phyloP scores from a whole-genome alignment of 1,139 yeast species.

The Geotrichum restrictum region DNA sequence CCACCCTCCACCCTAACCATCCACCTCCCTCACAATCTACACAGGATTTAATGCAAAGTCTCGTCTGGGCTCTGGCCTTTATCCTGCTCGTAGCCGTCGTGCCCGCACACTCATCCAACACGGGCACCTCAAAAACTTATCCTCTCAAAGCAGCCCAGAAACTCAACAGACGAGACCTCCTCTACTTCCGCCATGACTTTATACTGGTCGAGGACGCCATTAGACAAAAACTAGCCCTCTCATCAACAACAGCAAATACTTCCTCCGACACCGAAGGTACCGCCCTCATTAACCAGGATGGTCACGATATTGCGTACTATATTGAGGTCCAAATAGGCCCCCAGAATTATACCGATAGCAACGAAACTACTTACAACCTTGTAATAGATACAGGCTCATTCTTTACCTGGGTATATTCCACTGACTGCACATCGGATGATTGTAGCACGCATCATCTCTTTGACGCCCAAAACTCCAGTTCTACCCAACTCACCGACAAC shows the following conservation, averaged over 20 bases:
- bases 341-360: background rate
- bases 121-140: slow-evolving; percentile 11
- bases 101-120: background rate
- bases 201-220: slow-evolving; percentile 7
- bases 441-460: slow-evolving; percentile 43
- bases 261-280: slow-evolving; percentile 17
- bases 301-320: slow-evolving; percentile 35
- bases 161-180: slow-evolving; percentile 4
- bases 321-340: slow-evolving; percentile 32
- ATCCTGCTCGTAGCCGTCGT: background rate
- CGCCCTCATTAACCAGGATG: slow-evolving; percentile 29
- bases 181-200: background rate
- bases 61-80: background rate
- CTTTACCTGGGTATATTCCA: slow-evolving; percentile 59
- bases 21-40: too few species aligned
- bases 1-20: too few species aligned
- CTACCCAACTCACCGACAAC: slow-evolving; percentile 30
- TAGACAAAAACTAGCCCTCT: background rate
- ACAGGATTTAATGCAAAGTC: slow-evolving; percentile 4
- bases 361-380: slow-evolving; percentile 42
- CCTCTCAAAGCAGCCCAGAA: slow-evolving; percentile 14
- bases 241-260: background rate
- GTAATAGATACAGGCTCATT: slow-evolving; percentile 66
- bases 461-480: slow-evolving; percentile 30
- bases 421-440: slow-evolving; percentile 46